A percentile compares a stretch with the other conserved stretches of the same genome.
Evolutionary conservation across 192 early-diverging fungal genomes (phyloP).

Genomic region (Umbelopsis sp.): DNA sequence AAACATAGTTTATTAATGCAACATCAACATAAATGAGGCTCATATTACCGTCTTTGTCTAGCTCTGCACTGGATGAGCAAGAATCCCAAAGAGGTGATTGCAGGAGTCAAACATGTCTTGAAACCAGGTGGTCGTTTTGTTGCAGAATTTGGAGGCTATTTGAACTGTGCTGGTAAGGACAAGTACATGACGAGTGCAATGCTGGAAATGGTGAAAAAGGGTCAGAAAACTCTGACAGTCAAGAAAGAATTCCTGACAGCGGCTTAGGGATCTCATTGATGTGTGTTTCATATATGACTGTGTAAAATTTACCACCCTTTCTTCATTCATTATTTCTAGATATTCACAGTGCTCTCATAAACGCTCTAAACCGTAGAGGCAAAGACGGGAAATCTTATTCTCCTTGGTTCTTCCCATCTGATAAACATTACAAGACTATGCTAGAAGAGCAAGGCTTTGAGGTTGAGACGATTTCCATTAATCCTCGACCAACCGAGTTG

Average conservation of each 20-base stretch:
- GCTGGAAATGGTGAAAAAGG: no score
- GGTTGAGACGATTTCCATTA: conserved; percentile 43
- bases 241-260: no score
- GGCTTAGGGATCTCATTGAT: no score
- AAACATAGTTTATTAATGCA: not conserved
- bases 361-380: conserved; percentile 48
- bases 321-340: conserved; percentile 11
- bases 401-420: conserved; percentile 52
- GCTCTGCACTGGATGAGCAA: conserved; percentile 76
- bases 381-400: conserved; percentile 36
- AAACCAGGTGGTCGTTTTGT: conserved; percentile 62
- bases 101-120: conserved; percentile 53
- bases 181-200: not conserved
- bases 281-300: not conserved
- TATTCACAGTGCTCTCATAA: conserved; percentile 36
- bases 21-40: no score
- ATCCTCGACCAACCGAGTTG: conserved; percentile 58
- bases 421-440: conserved; percentile 47
- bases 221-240: no score
- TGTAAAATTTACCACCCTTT: conserved; percentile 8
- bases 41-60: conserved; percentile 22
- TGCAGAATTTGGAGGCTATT: conserved; percentile 56
- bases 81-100: conserved; percentile 54
- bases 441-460: conserved; percentile 55
- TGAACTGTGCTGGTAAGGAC: conserved; percentile 38